Base-by-base conservation (phyloP, 78 protist genomes). In the Dictyostelium capitatum region DNA sequence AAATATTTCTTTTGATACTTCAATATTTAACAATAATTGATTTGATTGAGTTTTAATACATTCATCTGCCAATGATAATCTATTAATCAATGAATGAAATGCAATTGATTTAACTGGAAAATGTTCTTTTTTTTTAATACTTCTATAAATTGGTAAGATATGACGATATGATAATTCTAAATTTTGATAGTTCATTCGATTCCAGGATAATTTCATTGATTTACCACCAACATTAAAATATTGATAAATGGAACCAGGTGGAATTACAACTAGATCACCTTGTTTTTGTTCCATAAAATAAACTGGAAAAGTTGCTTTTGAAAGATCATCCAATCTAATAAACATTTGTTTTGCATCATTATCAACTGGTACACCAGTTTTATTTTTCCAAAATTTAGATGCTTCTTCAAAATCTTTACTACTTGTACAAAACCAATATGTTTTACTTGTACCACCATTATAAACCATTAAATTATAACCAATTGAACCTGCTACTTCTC, bases 191-290 rank as follows among this genome's bases (percentile, higher is more conserved):
- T 41, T 47, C 32, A 89, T 81, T 25, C 89, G 4, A 23, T 80
- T 79, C 94, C 89, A 79, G 4, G 94, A 62, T 8, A 79, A 15
- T 46, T 80, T 79, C 19, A 89, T 43, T 19, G 59, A 59, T 10
- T 77, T 51, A 12, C 85, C 94, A 20, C 82, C 82, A 11, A 67
- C 57, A 56, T 79, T 89, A 25, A 89, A 23, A 17, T 70, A 70
- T 37, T 89, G 94, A 37, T 80, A 79, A 0, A 89, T 59, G 12
- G 53, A 47, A 11, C 80, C 67, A 6, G 87, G 72, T 32, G 94
- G 94, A 1, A 89, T 10, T 4, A 89, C 12, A 9, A 89, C 83
- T 53, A 89, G 23, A 47, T 89, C 94, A 15, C 94, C 94, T 7
- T 53, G 59, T 9, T 70, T 80, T 50, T 89, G 94, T 25, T 89